Percentiles rank a stretch among this genome's conserved stretches.
These are phyloP conservation scores for Pythium rhizo-oryzae DNA, from an alignment of 352 stramenopile genomes.

Conservation along the genomic window DNA sequence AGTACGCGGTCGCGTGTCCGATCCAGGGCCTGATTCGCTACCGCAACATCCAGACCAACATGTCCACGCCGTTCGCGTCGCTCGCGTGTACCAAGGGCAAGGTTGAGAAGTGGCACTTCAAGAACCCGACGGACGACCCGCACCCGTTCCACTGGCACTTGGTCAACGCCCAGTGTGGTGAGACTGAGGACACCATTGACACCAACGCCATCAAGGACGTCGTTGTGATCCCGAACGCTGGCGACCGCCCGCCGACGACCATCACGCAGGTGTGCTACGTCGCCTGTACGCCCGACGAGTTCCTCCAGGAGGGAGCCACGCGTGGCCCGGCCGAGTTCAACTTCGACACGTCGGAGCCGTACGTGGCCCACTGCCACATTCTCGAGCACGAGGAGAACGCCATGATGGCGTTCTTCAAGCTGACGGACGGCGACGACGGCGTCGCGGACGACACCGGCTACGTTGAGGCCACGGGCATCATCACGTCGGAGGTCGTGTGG, in stretches of 20 bases:
- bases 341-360: slow-evolving; percentile 72
- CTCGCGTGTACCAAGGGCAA: slow-evolving; percentile 69
- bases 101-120: slow-evolving; percentile 80
- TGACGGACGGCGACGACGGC: slow-evolving; percentile 51
- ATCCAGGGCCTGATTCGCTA: slow-evolving; percentile 56
- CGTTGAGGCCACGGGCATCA: slow-evolving; percentile 33
- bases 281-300: slow-evolving; percentile 71
- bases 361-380: slow-evolving; percentile 80
- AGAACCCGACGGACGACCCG: slow-evolving; percentile 76
- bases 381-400: slow-evolving; percentile 79
- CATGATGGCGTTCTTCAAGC: slow-evolving; percentile 74
- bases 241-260: slow-evolving; percentile 35
- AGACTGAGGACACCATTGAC: slow-evolving; percentile 57
- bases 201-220: slow-evolving; percentile 79
- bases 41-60: slow-evolving; percentile 53
- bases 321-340: slow-evolving; percentile 57
- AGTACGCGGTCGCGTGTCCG: slow-evolving; percentile 44
- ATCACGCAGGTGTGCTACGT: slow-evolving; percentile 81
- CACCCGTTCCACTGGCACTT: slow-evolving; percentile 83
- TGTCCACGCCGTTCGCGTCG: slow-evolving; percentile 46
- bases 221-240: slow-evolving; percentile 69
- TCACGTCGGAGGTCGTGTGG: slow-evolving; percentile 52
- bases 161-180: slow-evolving; percentile 73
- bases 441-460: slow-evolving; percentile 51
- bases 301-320: slow-evolving; percentile 53